phyloP scores from a whole-genome alignment of 106 monocot genomes.

The Agapanthus africanus region DNA sequence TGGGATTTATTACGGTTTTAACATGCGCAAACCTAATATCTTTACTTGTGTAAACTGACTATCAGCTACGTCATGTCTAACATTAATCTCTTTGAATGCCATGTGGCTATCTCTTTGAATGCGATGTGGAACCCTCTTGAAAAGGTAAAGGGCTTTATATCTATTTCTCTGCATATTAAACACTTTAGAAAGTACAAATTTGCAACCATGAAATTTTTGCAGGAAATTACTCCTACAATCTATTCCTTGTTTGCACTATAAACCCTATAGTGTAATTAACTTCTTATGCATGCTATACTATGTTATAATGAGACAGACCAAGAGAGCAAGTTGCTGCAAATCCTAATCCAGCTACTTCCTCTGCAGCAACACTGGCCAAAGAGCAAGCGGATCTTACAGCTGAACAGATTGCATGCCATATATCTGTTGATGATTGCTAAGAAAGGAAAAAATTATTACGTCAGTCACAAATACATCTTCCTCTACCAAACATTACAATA shows the following conservation, averaged over 20 bases:
- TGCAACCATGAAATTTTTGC: no score
- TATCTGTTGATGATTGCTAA: slow-evolving; percentile 98
- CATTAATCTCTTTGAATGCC: neutral
- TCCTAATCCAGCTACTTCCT: slow-evolving; percentile 73
- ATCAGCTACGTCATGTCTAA: no score
- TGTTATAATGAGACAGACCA: slow-evolving; percentile 40
- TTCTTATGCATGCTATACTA: neutral
- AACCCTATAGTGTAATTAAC: no score
- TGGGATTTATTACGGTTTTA: neutral
- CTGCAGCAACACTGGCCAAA: slow-evolving; percentile 33
- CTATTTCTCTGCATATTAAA: no score
- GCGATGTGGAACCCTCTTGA: no score
- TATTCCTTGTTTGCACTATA: no score
- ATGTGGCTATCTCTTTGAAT: no score
- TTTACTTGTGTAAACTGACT: no score
- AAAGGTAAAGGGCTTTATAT: no score
- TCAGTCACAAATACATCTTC: slow-evolving; percentile 6
- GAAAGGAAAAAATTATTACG: slow-evolving; percentile 13
- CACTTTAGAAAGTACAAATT: no score
- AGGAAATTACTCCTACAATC: no score
- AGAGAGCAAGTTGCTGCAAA: slow-evolving; percentile 97
- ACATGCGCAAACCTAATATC: neutral
- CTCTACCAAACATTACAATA: neutral
- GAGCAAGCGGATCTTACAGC: slow-evolving; percentile 80
- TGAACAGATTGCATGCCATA: slow-evolving; percentile 91